Base-by-base conservation (phyloP, 345 rosid genomes). In the Eucalyptus guilfoylei region DNA sequence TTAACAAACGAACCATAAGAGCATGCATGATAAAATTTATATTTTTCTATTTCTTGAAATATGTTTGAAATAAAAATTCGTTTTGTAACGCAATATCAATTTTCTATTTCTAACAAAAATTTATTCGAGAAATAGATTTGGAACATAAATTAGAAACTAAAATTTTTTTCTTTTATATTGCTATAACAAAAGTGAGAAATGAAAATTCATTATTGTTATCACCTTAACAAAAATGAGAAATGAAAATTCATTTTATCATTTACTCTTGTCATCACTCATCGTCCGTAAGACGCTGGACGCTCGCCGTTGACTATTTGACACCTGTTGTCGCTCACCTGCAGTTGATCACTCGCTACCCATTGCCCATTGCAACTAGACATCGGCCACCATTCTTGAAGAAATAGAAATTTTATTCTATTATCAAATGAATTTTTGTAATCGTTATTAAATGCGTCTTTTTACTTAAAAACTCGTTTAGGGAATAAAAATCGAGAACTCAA, bases 251-350 rank as follows among this genome's bases (percentile, higher is more conserved):
- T 49, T 1, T 49, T 49, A 49, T 16, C 19, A 49, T 49, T 49
- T 1, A 49, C 6, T 49, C 3, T 49, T 2, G 17, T 49, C 17
- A 49, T 49, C 3, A 2, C 50, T 2, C 16, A 49, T 2, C 6
- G 6, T 14, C 1, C 3, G 3, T 49, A 6, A 49, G 7, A 49
- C 11, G 11, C 1, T 1, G 14, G 2, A 12, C 1, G 14, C 49
- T 48, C 49, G 3, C 40, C 1, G 3, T 2, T 0, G 50, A 49
- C 2, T 14, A 0, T 49, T 49, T 14, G 52, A 49, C 17, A 49
- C 7, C 2, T 1, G 0, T 0, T 1, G 7, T 49, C 0, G 1
- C 7, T 14, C 0, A 0, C 17, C 0, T 49, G 0, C 3, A 5
- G 0, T 49, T 14, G 52, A 14, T 6, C 47, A 45, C 47, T 45